Evolutionary conservation across 345 rosid genomes (phyloP), one percentile per base, ranked within the genome.

Genomic region (Geranium brycei): DNA sequence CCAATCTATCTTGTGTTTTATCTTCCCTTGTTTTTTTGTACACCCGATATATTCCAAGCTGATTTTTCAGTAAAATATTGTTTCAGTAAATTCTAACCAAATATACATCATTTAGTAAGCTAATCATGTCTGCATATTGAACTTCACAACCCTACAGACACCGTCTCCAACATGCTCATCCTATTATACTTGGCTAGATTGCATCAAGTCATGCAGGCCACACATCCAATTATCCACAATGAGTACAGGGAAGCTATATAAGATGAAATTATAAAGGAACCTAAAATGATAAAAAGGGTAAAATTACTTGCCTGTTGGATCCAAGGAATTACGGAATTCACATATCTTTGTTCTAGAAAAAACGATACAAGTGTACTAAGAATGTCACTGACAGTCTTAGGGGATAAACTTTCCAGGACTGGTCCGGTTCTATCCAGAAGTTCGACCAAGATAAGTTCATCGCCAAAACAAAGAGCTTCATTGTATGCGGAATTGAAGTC

Each of bases 381-480:
- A 73, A 92, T 69, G 66, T 92, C 89, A 62, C 75, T 70, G 18
- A 76, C 73, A 57, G 87, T 92, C 67, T 84, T 76, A 47, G 78
- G 71, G 23, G 95, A 89, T 68, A 92, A 65, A 66, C 78, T 82
- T 62, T 87, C 91, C 62, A 89, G 63, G 59, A 86, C 88, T 16
- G 96, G 98, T 60, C 95, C 96, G 10, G 98, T 89, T 76, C 87
- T 83, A 31, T 87, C 87, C 57, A 92, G 81, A 72, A 92, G 91
- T 80, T 92, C 93, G 31, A 89, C 62, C 19, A 89, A 76, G 64
- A 86, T 75, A 58, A 81, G 78, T 62, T 92, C 96, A 69, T 87
- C 76, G 51, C 84, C 81, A 41, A 79, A 80, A 70, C 76, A 79
- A 31, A 92, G 77, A 71, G 96, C 95, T 81, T 87, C 84, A 18